Percentiles rank a stretch among this genome's conserved stretches.
Evolutionary conservation across 2,329 filamentous ascomycete genomes (phyloP).

Genomic region (Arthroderma uncinatum): DNA sequence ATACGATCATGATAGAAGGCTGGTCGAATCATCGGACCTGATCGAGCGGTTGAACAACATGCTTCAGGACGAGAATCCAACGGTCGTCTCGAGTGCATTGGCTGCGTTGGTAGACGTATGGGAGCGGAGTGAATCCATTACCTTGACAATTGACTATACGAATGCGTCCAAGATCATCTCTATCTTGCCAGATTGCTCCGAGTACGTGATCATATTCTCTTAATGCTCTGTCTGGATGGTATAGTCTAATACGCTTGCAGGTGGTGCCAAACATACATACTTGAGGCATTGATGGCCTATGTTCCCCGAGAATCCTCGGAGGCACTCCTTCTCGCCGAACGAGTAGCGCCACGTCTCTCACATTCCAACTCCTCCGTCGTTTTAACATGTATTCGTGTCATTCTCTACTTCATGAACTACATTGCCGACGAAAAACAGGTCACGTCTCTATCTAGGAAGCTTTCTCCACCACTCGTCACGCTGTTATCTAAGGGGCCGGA

Average conservation of each 20-base stretch:
- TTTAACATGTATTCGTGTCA: conserved; percentile 87
- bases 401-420: conserved; percentile 98
- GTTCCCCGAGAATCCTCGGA: conserved; percentile 85
- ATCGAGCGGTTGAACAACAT: conserved; percentile 85
- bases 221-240: not conserved
- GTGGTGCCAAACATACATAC: conserved; percentile 98
- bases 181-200: conserved; percentile 90
- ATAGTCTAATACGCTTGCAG: conserved; percentile 33
- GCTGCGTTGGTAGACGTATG: conserved; percentile 93
- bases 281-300: conserved; percentile 96
- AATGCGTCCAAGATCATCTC: conserved; percentile 98
- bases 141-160: conserved; percentile 91
- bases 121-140: conserved; percentile 95
- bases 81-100: conserved; percentile 87
- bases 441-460: conserved; percentile 73
- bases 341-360: conserved; percentile 87
- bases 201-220: conserved; percentile 48
- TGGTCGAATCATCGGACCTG: conserved; percentile 82
- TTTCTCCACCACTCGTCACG: conserved; percentile 90
- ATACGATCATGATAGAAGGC: conserved; percentile 85
- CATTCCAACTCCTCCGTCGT: conserved; percentile 96
- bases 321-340: conserved; percentile 78
- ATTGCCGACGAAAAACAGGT: conserved; percentile 86
- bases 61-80: conserved; percentile 90
- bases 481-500: conserved; percentile 91